Evolutionary conservation across 78 protist genomes (phyloP).

Genomic region (Dictyostelium firmibasis): DNA sequence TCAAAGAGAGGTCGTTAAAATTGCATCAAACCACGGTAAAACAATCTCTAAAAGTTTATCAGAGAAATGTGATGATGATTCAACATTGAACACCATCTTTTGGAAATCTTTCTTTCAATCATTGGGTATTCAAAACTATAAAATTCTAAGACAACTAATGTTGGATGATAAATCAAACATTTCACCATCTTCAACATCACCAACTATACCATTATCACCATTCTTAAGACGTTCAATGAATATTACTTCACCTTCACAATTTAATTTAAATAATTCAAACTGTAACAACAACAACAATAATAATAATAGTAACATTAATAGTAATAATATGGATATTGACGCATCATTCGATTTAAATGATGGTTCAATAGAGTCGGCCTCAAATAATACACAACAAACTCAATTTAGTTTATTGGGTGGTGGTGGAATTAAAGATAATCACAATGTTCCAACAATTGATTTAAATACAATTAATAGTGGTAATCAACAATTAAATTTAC

Average conservation of each 20-base stretch:
- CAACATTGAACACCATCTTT: neutral
- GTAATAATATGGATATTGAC: slow-evolving; percentile 9
- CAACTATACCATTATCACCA: slow-evolving; percentile 58
- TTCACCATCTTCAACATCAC: slow-evolving; percentile 32
- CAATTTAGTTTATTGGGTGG: neutral
- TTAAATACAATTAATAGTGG: neutral
- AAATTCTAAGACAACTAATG: slow-evolving; percentile 12
- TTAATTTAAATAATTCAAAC: neutral
- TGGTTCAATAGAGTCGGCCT: neutral
- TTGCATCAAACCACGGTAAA: slow-evolving; percentile 37
- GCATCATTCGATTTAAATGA: neutral
- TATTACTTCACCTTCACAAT: neutral
- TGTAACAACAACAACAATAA: neutral
- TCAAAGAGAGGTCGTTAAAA: slow-evolving; percentile 23
- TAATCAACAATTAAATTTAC: neutral
- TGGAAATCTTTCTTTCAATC: slow-evolving; percentile 46
- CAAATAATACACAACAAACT: neutral
- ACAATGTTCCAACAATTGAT: neutral
- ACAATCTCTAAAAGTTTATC: neutral
- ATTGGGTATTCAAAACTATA: neutral
- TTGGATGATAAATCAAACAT: neutral
- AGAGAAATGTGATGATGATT: slow-evolving; percentile 4
- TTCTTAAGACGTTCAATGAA: slow-evolving; percentile 33
- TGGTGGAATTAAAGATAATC: neutral
- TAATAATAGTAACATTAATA: neutral